Evolutionary conservation across 2,329 filamentous ascomycete species (phyloP).

Genomic region (Blumeriella jaapii): DNA sequence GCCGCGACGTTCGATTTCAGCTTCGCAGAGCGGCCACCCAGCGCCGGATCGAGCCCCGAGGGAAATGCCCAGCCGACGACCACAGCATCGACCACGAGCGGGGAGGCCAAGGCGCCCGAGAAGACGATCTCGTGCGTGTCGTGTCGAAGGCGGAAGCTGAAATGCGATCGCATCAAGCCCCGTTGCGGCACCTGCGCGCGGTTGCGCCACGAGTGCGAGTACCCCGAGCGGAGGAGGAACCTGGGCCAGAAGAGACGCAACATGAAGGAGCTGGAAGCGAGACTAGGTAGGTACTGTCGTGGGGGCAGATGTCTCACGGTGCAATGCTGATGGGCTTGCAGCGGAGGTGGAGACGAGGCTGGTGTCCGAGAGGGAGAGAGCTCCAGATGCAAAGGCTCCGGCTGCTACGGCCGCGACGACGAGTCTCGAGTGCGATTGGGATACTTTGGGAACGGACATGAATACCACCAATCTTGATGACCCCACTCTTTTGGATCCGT

Average conservation of each 20-base stretch:
- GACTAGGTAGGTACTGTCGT: conserved; percentile 53
- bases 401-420: conserved; percentile 1
- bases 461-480: conserved; percentile 15
- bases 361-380: conserved; percentile 31
- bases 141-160: conserved; percentile 74
- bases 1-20: not conserved
- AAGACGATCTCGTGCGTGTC: conserved; percentile 70
- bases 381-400: conserved; percentile 3
- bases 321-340: conserved; percentile 32
- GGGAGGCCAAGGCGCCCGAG: conserved; percentile 15
- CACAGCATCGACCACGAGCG: not conserved
- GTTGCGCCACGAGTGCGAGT: conserved; percentile 66
- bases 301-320: not conserved
- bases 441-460: conserved; percentile 18
- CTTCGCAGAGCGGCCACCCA: not conserved
- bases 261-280: conserved; percentile 79
- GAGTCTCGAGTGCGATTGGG: conserved; percentile 15
- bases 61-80: not conserved
- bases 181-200: conserved; percentile 70
- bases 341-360: conserved; percentile 69
- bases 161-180: conserved; percentile 73
- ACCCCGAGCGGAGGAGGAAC: conserved; percentile 82
- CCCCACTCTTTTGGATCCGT: conserved; percentile 11
- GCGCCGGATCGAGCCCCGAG: conserved; percentile 2
- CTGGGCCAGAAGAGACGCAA: conserved; percentile 80